phyloP scores from a whole-genome alignment of 2,329 filamentous ascomycete genomes.

The Pseudogymnoascus pannorum region DNA sequence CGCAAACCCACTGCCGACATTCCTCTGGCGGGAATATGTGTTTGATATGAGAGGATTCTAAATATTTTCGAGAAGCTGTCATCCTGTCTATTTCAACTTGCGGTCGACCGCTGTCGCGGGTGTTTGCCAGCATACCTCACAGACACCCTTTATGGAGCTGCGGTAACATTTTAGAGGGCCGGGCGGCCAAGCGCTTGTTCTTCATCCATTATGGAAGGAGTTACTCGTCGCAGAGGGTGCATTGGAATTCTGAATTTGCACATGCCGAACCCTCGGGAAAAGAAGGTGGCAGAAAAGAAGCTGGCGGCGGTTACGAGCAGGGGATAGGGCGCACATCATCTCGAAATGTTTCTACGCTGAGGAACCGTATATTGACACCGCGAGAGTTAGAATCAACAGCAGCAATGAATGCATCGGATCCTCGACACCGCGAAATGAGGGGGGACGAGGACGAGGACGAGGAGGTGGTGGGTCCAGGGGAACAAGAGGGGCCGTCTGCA shows the following conservation, averaged over 20 bases:
- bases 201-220: constrained; percentile 19
- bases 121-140: constrained; percentile 36
- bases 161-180: constrained; percentile 35
- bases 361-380: background rate
- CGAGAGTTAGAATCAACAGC: background rate
- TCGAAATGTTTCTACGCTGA: background rate
- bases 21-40: constrained; percentile 24
- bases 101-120: constrained; percentile 36
- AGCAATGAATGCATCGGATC: background rate
- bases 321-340: background rate
- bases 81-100: constrained; percentile 37
- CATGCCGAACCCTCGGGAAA: constrained; percentile 1
- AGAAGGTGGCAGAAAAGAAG: background rate
- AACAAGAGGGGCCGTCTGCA: constrained; percentile 13
- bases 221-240: constrained; percentile 11
- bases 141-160: constrained; percentile 32
- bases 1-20: constrained; percentile 12
- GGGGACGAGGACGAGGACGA: too few relatives aligned
- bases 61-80: constrained; percentile 29
- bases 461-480: constrained; percentile 22
- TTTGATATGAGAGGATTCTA: constrained; percentile 27
- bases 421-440: background rate
- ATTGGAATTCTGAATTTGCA: constrained; percentile 5
- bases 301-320: background rate
- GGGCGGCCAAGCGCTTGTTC: constrained; percentile 31